Conservation (phyloP, 2,329 filamentous ascomycete species). For the Paramyrothecium sp. region DNA sequence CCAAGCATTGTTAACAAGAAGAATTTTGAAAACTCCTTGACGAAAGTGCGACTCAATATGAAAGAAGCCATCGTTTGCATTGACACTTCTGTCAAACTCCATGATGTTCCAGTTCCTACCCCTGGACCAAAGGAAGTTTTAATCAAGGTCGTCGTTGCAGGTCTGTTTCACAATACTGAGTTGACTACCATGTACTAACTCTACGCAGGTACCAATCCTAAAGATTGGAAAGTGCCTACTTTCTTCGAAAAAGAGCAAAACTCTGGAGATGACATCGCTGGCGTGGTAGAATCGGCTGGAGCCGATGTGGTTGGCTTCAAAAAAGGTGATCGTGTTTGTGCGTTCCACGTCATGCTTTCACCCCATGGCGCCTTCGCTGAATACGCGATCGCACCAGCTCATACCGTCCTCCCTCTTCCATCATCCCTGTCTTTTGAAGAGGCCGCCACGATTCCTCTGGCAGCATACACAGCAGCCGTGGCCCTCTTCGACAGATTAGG, state of each 20-base stretch:
- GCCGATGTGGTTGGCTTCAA: slow-evolving; percentile 15
- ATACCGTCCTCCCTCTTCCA: slow-evolving; percentile 57
- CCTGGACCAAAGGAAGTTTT: neutral
- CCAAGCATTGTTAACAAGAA: no score
- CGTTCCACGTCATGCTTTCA: slow-evolving; percentile 49
- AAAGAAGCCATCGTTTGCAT: neutral
- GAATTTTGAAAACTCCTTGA: neutral
- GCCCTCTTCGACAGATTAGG: slow-evolving; percentile 44
- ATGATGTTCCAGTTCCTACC: neutral
- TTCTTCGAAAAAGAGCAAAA: slow-evolving; percentile 3
- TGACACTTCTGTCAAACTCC: neutral
- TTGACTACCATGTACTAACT: neutral
- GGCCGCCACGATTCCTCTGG: slow-evolving; percentile 55
- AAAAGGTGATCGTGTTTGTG: slow-evolving; percentile 44
- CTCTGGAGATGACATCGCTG: slow-evolving; percentile 22
- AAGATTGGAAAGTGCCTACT: slow-evolving; percentile 22
- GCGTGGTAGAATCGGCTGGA: slow-evolving; percentile 15
- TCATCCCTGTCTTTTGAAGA: slow-evolving; percentile 50
- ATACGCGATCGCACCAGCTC: slow-evolving; percentile 54
- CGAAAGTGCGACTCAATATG: neutral
- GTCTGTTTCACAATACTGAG: neutral
- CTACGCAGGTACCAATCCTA: slow-evolving; percentile 18
- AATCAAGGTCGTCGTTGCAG: neutral
- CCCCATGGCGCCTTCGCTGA: slow-evolving; percentile 57
- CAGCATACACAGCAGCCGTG: slow-evolving; percentile 51